These are phyloP conservation scores for Globisporangium rhizosaccharum DNA, from an alignment of 352 stramenopile genomes.

Conservation along the genomic window DNA sequence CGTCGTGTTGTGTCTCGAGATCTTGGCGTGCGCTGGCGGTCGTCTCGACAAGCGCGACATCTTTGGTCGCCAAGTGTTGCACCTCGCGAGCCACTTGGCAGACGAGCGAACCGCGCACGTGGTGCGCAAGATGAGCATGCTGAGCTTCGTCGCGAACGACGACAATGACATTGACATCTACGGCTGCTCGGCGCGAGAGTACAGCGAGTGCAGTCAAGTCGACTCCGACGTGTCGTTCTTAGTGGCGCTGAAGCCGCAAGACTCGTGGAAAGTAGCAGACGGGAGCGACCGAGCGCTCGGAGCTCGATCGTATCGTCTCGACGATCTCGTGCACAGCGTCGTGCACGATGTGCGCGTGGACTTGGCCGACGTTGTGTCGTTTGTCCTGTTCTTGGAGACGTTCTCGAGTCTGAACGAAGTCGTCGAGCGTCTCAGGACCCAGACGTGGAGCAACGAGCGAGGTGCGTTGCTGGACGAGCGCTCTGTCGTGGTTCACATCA, in stretches of 20 bases:
- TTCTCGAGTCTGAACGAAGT: constrained; percentile 66
- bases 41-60: constrained; percentile 53
- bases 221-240: constrained; percentile 26
- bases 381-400: constrained; percentile 64
- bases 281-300: constrained; percentile 9
- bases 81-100: constrained; percentile 41
- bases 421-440: constrained; percentile 40
- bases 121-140: constrained; percentile 26
- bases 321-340: constrained; percentile 32
- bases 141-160: constrained; percentile 12
- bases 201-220: constrained; percentile 22
- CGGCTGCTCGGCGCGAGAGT: constrained; percentile 51
- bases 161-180: constrained; percentile 53
- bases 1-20: constrained; percentile 39
- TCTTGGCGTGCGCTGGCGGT: constrained; percentile 44
- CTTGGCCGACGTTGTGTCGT: constrained; percentile 58
- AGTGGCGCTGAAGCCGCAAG: constrained; percentile 23
- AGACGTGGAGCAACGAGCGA: constrained; percentile 37
- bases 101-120: constrained; percentile 26
- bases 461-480: constrained; percentile 19
- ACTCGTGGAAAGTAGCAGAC: constrained; percentile 12
- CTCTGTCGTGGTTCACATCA: background rate
- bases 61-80: constrained; percentile 50
- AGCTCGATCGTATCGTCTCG: constrained; percentile 17
- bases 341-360: constrained; percentile 32